A percentile compares a stretch with the other conserved stretches of the same genome.
These are phyloP conservation scores for Solanum corneliomulleri DNA, from an alignment of 257 asterid genomes.

Conservation along the genomic window DNA sequence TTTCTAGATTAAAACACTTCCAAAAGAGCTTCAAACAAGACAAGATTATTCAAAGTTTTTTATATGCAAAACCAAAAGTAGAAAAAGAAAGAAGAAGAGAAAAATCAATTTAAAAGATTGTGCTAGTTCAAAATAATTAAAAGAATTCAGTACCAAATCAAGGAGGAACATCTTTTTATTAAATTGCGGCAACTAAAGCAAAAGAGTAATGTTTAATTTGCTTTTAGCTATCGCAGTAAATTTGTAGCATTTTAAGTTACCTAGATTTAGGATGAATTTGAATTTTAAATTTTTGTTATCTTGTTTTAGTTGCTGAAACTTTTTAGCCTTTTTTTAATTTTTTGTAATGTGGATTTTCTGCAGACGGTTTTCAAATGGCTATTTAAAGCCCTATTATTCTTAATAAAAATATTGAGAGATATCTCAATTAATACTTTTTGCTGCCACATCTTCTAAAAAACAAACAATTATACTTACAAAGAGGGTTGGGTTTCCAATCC, in stretches of 20 bases:
- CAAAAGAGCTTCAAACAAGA: background rate
- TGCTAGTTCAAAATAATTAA: background rate
- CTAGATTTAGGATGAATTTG: background rate
- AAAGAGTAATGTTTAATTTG: background rate
- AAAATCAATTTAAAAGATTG: background rate
- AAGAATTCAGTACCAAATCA: background rate
- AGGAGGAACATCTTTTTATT: background rate
- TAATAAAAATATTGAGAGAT: background rate
- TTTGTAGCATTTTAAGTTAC: background rate
- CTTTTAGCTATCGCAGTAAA: background rate
- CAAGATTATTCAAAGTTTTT: background rate
- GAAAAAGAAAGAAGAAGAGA: background rate
- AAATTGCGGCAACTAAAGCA: background rate
- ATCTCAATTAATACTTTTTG: background rate
- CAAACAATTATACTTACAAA: background rate
- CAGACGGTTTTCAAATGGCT: background rate
- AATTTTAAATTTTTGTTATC: too few relatives aligned
- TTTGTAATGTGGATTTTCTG: background rate
- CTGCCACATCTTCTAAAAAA: background rate
- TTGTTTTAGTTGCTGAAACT: background rate
- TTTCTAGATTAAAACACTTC: background rate
- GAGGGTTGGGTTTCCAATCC: background rate
- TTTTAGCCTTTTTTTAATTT: background rate
- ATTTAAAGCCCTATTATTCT: background rate
- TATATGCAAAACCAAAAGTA: background rate